A percentile compares a stretch with the other conserved stretches of the same genome.
Conservation (phyloP, 1,139 yeast genomes). For the Petasospora fabianii region DNA sequence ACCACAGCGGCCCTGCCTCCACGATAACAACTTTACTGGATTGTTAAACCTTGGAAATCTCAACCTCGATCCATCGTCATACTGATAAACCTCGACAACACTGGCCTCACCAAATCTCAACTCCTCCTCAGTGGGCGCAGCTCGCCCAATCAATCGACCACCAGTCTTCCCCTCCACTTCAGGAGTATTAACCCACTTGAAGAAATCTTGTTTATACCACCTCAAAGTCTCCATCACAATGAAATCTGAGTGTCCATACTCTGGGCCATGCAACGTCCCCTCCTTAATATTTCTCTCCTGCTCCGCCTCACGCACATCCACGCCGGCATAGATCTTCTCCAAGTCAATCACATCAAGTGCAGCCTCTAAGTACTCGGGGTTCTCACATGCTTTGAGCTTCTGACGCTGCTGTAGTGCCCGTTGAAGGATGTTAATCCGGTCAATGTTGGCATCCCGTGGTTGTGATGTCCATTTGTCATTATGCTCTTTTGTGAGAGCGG, state of each 20-base stretch:
- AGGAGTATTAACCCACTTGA: constrained; percentile 79
- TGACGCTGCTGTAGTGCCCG: too few species aligned
- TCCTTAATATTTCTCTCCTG: constrained; percentile 14
- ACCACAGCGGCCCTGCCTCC: constrained; percentile 82
- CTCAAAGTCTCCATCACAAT: constrained; percentile 63
- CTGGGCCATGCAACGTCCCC: constrained; percentile 7
- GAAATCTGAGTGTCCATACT: constrained; percentile 60
- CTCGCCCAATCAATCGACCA: constrained; percentile 34
- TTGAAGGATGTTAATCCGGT: too few species aligned
- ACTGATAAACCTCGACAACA: constrained; percentile 59
- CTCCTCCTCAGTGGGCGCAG: constrained; percentile 41
- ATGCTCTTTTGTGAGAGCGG: too few species aligned
- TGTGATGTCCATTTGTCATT: too few species aligned
- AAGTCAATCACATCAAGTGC: constrained; percentile 36
- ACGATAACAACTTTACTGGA: constrained; percentile 56
- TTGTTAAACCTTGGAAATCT: constrained; percentile 77
- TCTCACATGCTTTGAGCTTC: constrained; percentile 6
- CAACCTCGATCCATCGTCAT: constrained; percentile 47
- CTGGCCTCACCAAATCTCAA: constrained; percentile 41
- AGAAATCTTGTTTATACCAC: constrained; percentile 80
- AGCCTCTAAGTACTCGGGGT: constrained; percentile 16
- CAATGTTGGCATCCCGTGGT: too few species aligned
- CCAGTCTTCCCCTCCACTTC: constrained; percentile 33
- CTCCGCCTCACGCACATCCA: constrained; percentile 34
- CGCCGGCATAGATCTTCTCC: constrained; percentile 33